Conservation (phyloP, 495 filamentous ascomycete genomes). For the Penicillium herquei region DNA sequence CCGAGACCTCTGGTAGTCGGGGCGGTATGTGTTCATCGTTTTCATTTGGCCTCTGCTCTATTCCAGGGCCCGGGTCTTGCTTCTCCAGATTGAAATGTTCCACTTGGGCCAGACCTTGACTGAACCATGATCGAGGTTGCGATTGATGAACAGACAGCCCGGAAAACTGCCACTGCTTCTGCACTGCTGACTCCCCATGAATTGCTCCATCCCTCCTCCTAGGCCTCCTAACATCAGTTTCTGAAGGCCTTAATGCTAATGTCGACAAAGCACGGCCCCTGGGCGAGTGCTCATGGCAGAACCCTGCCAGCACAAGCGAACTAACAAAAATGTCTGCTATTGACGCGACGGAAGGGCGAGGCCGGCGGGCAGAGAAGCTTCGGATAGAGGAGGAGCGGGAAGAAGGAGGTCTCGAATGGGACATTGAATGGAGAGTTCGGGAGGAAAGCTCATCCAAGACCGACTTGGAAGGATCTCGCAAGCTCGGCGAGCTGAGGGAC, state of each 20-base stretch:
- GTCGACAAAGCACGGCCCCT: conserved; percentile 31
- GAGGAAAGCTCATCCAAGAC: conserved; percentile 41
- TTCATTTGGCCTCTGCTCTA: not conserved
- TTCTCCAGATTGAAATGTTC: conserved; percentile 10
- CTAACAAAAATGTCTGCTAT: conserved; percentile 59
- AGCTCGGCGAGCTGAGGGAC: conserved; percentile 51
- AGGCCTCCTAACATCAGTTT: conserved; percentile 12
- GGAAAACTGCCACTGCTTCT: conserved; percentile 21
- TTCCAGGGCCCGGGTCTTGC: not conserved
- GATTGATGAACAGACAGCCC: conserved; percentile 20
- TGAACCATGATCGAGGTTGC: conserved; percentile 32
- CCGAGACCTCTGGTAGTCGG: conserved; percentile 4
- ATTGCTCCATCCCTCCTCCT: conserved; percentile 14
- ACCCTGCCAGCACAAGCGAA: conserved; percentile 61
- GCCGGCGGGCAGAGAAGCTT: conserved; percentile 39
- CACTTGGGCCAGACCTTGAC: conserved; percentile 24
- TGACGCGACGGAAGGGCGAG: conserved; percentile 41
- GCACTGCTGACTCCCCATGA: conserved; percentile 14
- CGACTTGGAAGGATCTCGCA: conserved; percentile 48
- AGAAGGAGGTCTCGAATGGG: conserved; percentile 24
- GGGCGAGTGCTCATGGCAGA: conserved; percentile 57
- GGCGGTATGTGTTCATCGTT: conserved; percentile 8
- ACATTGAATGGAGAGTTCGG: conserved; percentile 30
- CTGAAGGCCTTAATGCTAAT: conserved; percentile 16
- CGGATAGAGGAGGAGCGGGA: conserved; percentile 32